A percentile compares a stretch with the other conserved stretches of the same genome.
Evolutionary conservation across 148 eudicot genomes (phyloP).

Genomic region (Talinum fruticosum): DNA sequence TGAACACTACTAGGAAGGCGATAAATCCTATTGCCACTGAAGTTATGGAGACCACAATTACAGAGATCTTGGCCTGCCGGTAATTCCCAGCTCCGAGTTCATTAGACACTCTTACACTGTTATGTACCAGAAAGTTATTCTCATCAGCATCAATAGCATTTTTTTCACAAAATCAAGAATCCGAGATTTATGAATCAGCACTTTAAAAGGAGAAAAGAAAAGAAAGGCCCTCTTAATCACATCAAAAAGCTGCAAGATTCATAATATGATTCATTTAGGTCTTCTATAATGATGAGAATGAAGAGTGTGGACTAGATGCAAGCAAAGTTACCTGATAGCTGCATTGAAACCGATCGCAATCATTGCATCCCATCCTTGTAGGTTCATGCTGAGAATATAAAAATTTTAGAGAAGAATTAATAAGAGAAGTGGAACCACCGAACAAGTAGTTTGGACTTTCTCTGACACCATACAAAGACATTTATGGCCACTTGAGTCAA

Average conservation of each 20-base stretch:
- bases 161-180: neutral
- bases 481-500: neutral
- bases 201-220: too few species aligned
- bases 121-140: neutral
- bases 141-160: neutral
- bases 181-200: neutral
- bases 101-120: conserved; percentile 78
- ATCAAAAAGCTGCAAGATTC: neutral
- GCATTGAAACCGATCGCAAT: conserved; percentile 82
- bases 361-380: conserved; percentile 86
- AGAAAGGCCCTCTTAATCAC: too few species aligned
- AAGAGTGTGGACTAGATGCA: neutral
- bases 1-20: conserved; percentile 42
- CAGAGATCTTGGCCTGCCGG: conserved; percentile 57
- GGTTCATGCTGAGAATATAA: conserved; percentile 65
- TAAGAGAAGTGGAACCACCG: neutral
- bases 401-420: neutral
- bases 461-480: neutral
- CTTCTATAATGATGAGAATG: neutral
- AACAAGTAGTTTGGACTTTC: neutral
- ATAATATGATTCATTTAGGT: neutral
- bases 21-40: conserved; percentile 54
- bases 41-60: conserved; percentile 55
- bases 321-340: conserved; percentile 59
- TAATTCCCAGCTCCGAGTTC: conserved; percentile 78